Evolutionary conservation across 2,329 filamentous ascomycete species (phyloP).

Genomic region (Fusarium abutilonis): DNA sequence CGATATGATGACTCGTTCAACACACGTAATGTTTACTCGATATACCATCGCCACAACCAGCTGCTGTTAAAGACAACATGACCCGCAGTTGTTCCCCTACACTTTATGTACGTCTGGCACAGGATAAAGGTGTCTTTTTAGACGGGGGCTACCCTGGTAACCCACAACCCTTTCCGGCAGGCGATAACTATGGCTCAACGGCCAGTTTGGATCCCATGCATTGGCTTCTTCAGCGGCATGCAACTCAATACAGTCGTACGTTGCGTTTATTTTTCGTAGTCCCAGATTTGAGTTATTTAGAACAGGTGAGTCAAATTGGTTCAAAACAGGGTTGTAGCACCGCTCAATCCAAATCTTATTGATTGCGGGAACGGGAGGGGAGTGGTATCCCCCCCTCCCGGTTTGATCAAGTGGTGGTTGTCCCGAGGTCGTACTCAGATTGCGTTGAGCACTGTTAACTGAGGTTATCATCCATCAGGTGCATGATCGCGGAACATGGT

Average conservation of each 20-base stretch:
- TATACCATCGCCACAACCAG: slow-evolving; percentile 4
- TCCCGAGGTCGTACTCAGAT: slow-evolving; percentile 26
- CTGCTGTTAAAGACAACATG: slow-evolving; percentile 10
- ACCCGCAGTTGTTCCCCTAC: slow-evolving; percentile 31
- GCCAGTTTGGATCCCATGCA: slow-evolving; percentile 42
- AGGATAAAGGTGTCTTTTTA: slow-evolving; percentile 25
- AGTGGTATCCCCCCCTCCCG: slow-evolving; percentile 16
- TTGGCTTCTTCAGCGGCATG: slow-evolving; percentile 16
- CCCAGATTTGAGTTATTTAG: slow-evolving; percentile 5
- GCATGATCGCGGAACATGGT: slow-evolving; percentile 20
- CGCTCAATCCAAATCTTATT: slow-evolving; percentile 4
- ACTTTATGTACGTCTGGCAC: slow-evolving; percentile 22
- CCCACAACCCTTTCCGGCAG: slow-evolving; percentile 32
- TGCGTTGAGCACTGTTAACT: slow-evolving; percentile 17
- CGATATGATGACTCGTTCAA: slow-evolving; percentile 22
- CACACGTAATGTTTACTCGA: slow-evolving; percentile 6
- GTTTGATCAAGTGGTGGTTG: slow-evolving; percentile 29
- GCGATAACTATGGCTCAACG: slow-evolving; percentile 38
- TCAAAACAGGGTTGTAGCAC: slow-evolving; percentile 10
- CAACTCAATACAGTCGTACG: slow-evolving; percentile 7
- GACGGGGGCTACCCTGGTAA: slow-evolving; percentile 38
- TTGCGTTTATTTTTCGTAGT: slow-evolving; percentile 7
- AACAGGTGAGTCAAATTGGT: slow-evolving; percentile 1
- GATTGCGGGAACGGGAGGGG: slow-evolving; percentile 12
- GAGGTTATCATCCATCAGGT: slow-evolving; percentile 7